A percentile compares a stretch with the other conserved stretches of the same genome.
phyloP scores from a whole-genome alignment of 371 early-diverging fungal genomes.

The Apophysomyces elegans region DNA sequence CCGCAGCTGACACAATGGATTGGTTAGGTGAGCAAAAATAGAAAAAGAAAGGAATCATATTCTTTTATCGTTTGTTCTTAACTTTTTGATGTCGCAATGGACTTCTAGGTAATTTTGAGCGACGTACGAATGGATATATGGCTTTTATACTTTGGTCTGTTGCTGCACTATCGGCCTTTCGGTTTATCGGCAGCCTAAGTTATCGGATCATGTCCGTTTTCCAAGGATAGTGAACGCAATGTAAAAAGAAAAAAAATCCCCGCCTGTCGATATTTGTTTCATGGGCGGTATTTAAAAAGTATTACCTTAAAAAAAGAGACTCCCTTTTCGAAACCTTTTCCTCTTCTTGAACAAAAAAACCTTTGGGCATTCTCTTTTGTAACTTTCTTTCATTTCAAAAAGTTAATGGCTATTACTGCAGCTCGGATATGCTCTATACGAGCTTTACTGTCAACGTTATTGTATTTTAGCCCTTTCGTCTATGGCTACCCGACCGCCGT shows the following conservation, averaged over 20 bases:
- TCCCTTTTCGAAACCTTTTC: constrained; percentile 3
- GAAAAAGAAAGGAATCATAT: too few relatives aligned
- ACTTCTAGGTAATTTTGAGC: constrained; percentile 27
- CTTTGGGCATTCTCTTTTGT: background rate
- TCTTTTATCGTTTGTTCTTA: background rate
- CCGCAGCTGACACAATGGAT: constrained; percentile 31
- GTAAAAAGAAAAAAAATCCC: background rate
- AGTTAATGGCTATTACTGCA: constrained; percentile 5
- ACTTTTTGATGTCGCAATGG: too few relatives aligned
- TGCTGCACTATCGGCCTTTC: constrained; percentile 69
- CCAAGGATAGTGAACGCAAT: constrained; percentile 29
- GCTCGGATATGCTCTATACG: constrained; percentile 11
- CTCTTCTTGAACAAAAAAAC: background rate
- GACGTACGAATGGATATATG: constrained; percentile 66
- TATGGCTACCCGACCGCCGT: constrained; percentile 23
- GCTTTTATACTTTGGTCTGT: constrained; percentile 87
- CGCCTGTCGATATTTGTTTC: constrained; percentile 4
- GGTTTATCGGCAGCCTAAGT: constrained; percentile 73
- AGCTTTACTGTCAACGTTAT: constrained; percentile 10
- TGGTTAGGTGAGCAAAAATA: constrained; percentile 24
- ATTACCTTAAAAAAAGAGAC: constrained; percentile 7
- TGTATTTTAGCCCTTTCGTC: constrained; percentile 14
- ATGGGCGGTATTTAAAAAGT: constrained; percentile 1
- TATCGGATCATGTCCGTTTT: constrained; percentile 65
- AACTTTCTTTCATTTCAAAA: background rate